Evolutionary conservation across 2,329 filamentous ascomycete species (phyloP).

Genomic region (Verticillium dahliae): DNA sequence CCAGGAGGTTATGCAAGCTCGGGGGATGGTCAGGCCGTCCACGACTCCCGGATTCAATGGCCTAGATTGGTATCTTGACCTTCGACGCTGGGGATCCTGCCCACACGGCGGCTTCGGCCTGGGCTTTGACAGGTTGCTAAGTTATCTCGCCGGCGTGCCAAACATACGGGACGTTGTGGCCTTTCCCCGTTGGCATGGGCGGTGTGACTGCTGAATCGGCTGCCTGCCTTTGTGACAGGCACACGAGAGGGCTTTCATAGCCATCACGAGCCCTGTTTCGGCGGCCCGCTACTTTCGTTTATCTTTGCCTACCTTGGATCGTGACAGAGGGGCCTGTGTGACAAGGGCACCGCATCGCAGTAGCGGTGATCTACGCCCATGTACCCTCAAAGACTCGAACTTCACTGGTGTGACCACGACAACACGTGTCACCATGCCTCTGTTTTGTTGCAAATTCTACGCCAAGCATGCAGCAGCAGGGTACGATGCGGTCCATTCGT

Average conservation of each 20-base stretch:
- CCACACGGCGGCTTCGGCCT: constrained; percentile 88
- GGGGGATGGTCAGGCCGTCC: constrained; percentile 49
- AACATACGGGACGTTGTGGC: constrained; percentile 81
- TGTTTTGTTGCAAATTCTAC: not conserved
- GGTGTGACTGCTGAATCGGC: constrained; percentile 47
- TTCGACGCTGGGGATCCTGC: constrained; percentile 84
- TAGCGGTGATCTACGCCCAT: not conserved
- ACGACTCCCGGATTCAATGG: constrained; percentile 23
- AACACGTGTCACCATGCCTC: not conserved
- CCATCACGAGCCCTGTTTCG: not conserved
- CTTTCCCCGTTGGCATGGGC: constrained; percentile 70
- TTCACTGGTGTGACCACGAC: not conserved
- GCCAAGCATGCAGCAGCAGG: not conserved
- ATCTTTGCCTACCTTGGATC: constrained; percentile 31
- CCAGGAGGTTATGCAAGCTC: constrained; percentile 61
- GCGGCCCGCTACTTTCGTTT: constrained; percentile 26
- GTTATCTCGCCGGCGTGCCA: constrained; percentile 73
- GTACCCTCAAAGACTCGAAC: not conserved
- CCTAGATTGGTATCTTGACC: constrained; percentile 81
- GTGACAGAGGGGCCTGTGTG: constrained; percentile 17
- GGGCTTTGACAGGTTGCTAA: constrained; percentile 80
- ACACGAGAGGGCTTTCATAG: not conserved
- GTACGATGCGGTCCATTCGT: not conserved
- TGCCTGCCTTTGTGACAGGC: not conserved
- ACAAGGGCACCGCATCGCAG: constrained; percentile 8